Evolutionary conservation across 495 filamentous ascomycete genomes (phyloP).

Genomic region (Penicillium chermesinum): DNA sequence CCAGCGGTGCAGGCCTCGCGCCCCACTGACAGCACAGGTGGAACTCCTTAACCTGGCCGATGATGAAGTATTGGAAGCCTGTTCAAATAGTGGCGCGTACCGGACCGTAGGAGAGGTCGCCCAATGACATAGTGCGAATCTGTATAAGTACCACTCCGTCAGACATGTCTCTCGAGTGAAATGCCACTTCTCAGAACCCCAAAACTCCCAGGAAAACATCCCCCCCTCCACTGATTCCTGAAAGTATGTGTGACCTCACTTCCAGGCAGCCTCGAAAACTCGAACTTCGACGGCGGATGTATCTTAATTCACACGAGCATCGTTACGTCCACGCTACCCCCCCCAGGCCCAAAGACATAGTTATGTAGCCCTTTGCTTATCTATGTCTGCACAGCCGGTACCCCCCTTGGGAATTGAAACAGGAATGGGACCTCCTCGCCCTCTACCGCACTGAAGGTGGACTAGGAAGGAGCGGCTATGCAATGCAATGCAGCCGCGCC

Average conservation of each 20-base stretch:
- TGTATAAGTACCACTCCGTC: neutral
- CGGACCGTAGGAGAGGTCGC: too few relatives aligned
- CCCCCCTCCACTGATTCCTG: too few relatives aligned
- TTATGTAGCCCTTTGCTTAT: neutral
- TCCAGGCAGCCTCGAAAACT: neutral
- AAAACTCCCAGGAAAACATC: too few relatives aligned
- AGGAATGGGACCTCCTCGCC: neutral
- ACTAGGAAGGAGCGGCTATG: neutral
- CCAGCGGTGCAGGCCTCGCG: too few relatives aligned
- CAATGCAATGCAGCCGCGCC: neutral
- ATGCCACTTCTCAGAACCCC: too few relatives aligned
- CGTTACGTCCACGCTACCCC: neutral
- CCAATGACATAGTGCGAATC: neutral
- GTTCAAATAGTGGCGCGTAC: too few relatives aligned
- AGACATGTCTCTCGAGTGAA: neutral
- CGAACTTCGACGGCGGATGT: neutral
- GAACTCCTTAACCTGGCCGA: too few relatives aligned
- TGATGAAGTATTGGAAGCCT: too few relatives aligned
- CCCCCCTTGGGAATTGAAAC: neutral
- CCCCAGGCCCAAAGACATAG: neutral
- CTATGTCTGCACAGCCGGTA: neutral
- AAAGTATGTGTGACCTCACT: too few relatives aligned
- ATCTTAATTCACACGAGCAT: neutral
- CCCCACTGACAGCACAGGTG: too few relatives aligned
- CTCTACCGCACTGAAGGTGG: neutral